phyloP scores from a whole-genome alignment of 2,329 filamentous ascomycete genomes.

The Calonectria pauciramosa region DNA sequence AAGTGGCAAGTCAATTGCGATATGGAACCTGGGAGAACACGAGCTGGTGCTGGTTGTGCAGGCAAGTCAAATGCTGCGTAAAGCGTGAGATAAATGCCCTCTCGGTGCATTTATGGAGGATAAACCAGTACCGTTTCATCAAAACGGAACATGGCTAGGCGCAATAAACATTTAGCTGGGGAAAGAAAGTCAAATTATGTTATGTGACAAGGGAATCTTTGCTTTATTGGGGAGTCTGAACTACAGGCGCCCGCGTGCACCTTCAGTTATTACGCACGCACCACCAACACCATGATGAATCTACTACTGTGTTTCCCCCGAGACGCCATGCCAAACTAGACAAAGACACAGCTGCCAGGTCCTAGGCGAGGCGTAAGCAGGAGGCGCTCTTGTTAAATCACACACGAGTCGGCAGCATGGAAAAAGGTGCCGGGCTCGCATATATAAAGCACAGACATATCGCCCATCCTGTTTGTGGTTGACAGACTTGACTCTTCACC shows the following conservation, averaged over 20 bases:
- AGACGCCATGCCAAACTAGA: not conserved
- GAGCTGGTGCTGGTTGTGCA: not conserved
- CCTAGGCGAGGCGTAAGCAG: not conserved
- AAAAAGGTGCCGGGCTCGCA: not conserved
- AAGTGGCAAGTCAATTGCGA: not conserved
- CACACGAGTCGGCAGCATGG: not conserved
- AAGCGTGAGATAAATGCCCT: no score
- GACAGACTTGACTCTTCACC: not conserved
- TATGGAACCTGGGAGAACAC: not conserved
- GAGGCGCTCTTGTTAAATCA: not conserved
- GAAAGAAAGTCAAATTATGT: not conserved
- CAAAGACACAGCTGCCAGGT: conserved; percentile 3
- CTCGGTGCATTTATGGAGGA: not conserved
- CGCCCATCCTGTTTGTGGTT: not conserved
- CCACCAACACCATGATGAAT: not conserved
- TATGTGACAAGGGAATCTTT: conserved; percentile 4
- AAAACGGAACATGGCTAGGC: not conserved
- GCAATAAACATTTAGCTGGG: not conserved
- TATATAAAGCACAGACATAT: conserved; percentile 8
- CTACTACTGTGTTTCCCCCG: not conserved
- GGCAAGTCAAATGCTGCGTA: not conserved
- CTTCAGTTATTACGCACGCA: not conserved
- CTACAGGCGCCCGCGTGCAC: not conserved
- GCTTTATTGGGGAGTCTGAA: conserved; percentile 4
- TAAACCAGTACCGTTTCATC: not conserved